phyloP scores from a whole-genome alignment of 306 rosid genomes.

The Sicyos baderoa region DNA sequence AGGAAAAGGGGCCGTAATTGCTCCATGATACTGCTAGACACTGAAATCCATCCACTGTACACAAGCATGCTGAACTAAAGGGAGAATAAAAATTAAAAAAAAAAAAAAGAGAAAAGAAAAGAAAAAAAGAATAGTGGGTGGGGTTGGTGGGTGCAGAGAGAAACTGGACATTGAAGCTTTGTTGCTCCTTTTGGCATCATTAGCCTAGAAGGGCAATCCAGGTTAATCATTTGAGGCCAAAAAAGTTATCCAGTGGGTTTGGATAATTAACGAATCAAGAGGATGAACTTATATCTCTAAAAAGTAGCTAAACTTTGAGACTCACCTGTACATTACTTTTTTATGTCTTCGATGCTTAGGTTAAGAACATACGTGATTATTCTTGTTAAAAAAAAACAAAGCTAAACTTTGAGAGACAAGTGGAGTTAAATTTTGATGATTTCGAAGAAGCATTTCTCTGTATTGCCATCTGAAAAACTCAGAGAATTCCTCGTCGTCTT shows the following conservation, averaged over 20 bases:
- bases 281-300: neutral
- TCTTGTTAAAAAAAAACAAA: too few species aligned
- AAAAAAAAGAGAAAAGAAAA: neutral
- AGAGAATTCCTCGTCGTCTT: conserved; percentile 17
- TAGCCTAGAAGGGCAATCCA: conserved; percentile 3
- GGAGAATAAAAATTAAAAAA: neutral
- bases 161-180: neutral
- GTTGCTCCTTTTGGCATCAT: conserved; percentile 2
- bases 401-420: conserved; percentile 1
- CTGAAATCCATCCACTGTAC: conserved; percentile 17
- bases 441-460: neutral
- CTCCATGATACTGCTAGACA: conserved; percentile 19
- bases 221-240: conserved; percentile 4
- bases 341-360: too few species aligned
- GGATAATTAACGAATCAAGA: conserved; percentile 6
- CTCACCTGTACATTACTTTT: too few species aligned
- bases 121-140: too few species aligned
- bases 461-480: conserved; percentile 10
- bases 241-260: neutral
- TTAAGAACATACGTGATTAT: too few species aligned
- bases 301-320: conserved; percentile 4
- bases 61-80: conserved; percentile 6
- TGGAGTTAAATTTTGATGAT: neutral
- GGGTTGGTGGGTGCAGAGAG: conserved; percentile 9
- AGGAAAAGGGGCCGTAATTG: conserved; percentile 18